phyloP scores from a whole-genome alignment of 257 asterid genomes.

The Nicotiana knightiana region DNA sequence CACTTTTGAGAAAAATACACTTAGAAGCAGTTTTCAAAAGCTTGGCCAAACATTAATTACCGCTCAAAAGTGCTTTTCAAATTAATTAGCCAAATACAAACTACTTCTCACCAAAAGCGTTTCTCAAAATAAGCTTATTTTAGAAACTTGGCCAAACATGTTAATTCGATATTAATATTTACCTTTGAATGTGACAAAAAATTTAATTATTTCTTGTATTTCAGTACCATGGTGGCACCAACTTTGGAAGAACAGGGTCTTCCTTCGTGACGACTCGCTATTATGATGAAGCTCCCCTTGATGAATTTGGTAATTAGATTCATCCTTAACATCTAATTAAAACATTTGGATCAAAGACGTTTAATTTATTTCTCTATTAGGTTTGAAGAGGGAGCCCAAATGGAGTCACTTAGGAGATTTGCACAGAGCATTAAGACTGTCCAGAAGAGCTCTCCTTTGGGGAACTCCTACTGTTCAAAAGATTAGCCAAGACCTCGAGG shows the following conservation, averaged over 20 bases:
- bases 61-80: too few relatives aligned
- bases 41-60: too few relatives aligned
- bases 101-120: too few relatives aligned
- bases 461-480: conserved; percentile 45
- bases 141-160: too few relatives aligned
- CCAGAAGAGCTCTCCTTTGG: conserved; percentile 73
- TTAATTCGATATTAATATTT: not conserved
- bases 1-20: too few relatives aligned
- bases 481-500: conserved; percentile 47
- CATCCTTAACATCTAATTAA: not conserved
- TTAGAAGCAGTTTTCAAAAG: too few relatives aligned
- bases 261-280: conserved; percentile 89
- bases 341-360: not conserved
- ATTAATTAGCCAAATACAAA: too few relatives aligned
- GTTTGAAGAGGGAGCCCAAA: conserved; percentile 79
- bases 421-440: conserved; percentile 68
- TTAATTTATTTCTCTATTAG: conserved; percentile 20
- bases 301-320: conserved; percentile 57
- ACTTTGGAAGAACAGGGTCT: conserved; percentile 76
- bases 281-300: conserved; percentile 96
- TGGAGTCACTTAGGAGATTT: conserved; percentile 74
- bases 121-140: too few relatives aligned
- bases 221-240: conserved; percentile 89
- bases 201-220: not conserved
- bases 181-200: not conserved